These are phyloP conservation scores for Sporopachydermia lactativora DNA, from an alignment of 805 yeast species.

Conservation along the genomic window DNA sequence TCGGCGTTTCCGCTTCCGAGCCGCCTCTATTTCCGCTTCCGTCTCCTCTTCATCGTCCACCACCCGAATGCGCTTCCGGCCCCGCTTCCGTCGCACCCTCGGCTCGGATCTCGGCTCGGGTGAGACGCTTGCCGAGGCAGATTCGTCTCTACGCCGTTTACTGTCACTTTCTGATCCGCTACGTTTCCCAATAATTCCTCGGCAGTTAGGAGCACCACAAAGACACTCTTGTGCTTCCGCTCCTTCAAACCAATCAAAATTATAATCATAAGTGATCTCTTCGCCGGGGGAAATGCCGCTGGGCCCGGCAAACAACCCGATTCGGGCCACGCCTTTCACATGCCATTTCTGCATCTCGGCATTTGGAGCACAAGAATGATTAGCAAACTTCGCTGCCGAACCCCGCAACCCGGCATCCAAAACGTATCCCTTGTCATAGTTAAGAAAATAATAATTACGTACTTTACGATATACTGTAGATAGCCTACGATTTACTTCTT, in stretches of 20 bases:
- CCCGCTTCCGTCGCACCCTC: no score
- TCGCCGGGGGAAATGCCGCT: slow-evolving; percentile 24
- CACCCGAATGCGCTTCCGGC: no score
- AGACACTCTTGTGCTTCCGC: slow-evolving; percentile 29
- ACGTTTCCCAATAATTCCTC: slow-evolving; percentile 25
- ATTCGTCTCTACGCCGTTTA: no score
- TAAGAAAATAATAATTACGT: slow-evolving; percentile 26
- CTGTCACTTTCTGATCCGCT: not conserved
- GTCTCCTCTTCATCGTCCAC: no score
- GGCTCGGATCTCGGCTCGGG: no score
- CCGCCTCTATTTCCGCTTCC: no score
- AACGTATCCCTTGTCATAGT: slow-evolving; percentile 27
- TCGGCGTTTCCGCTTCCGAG: no score
- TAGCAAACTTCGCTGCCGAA: slow-evolving; percentile 34
- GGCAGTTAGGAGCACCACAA: slow-evolving; percentile 28
- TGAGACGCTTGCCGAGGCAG: no score
- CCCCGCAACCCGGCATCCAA: slow-evolving; percentile 32
- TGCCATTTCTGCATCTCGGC: slow-evolving; percentile 35
- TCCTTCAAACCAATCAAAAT: slow-evolving; percentile 30
- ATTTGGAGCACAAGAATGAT: slow-evolving; percentile 36
- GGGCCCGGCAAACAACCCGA: slow-evolving; percentile 32
- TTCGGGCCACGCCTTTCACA: slow-evolving; percentile 27
- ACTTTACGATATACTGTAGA: slow-evolving; percentile 19
- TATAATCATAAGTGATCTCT: slow-evolving; percentile 35
- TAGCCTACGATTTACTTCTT: slow-evolving; percentile 25